Conservation (phyloP, 2,329 filamentous ascomycete species). For the Ophiostoma novo-ulmi region DNA sequence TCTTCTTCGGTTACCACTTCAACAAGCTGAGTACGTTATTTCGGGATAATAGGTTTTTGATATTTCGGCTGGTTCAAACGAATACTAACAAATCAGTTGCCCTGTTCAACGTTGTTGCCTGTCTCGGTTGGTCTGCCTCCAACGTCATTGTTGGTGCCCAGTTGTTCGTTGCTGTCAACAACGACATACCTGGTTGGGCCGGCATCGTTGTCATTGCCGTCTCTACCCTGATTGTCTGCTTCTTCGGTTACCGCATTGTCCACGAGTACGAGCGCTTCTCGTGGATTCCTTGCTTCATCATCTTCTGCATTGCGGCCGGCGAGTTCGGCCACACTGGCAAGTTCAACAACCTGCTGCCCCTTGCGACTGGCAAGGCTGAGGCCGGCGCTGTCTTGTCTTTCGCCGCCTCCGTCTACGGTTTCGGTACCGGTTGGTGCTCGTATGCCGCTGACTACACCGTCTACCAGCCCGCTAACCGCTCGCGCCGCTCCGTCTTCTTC, state of each 20-base stretch:
- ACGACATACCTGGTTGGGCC: constrained; percentile 62
- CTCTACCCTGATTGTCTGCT: constrained; percentile 63
- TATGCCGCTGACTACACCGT: constrained; percentile 53
- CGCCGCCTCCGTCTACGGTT: constrained; percentile 61
- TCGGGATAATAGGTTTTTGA: too few species aligned
- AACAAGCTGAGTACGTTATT: constrained; percentile 57
- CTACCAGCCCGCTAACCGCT: constrained; percentile 46
- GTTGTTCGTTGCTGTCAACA: constrained; percentile 68
- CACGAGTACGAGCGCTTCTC: constrained; percentile 71
- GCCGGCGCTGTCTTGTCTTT: constrained; percentile 55
- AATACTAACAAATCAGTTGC: constrained; percentile 46
- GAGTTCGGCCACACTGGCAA: constrained; percentile 44
- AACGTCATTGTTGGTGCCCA: constrained; percentile 78
- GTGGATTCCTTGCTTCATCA: constrained; percentile 60
- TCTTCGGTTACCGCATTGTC: constrained; percentile 70
- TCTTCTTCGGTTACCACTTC: constrained; percentile 56
- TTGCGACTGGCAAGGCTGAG: constrained; percentile 54
- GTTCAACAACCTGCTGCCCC: constrained; percentile 39
- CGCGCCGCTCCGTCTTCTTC: constrained; percentile 57
- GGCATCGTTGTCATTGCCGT: constrained; percentile 70
- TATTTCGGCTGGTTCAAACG: too few species aligned
- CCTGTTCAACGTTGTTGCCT: constrained; percentile 64
- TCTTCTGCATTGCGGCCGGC: constrained; percentile 46
- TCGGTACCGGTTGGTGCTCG: constrained; percentile 63
- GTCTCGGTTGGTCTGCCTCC: constrained; percentile 69